Base-by-base conservation (phyloP, 164 flowering plant species). In the Saururus chinensis region DNA sequence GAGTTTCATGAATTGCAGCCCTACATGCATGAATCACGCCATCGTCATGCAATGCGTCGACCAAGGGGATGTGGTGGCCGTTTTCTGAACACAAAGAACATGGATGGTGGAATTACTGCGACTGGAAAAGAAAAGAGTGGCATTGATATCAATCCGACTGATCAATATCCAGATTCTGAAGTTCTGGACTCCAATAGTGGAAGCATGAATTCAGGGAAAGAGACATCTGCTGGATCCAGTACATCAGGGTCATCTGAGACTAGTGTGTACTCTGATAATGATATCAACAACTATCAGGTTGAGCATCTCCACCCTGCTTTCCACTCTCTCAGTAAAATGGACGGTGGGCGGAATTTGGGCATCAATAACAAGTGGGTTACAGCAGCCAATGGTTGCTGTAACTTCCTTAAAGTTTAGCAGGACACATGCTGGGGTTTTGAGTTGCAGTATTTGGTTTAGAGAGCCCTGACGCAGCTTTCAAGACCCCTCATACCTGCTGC, bases 21-120 rank as follows among this genome's bases (percentile, higher is more conserved):
- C 26, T 91, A 82, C 69, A 75, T 88, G 82, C 96, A 88, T 60
- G 81, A 82, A 52, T 91, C 97, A 19, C 93, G 97, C 53, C 96
- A 91, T 73, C 96, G 79, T 62, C 97, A 91, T 73, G 97, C 97
- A 51, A 66, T 83, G 89, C 84, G 93, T 20, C 82, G 97, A 52
- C 85, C 89, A 66, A 77, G 97, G 68, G 97, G 97, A 59, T 75
- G 79, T 25, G 97, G 97, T 5, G 97, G 97, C 21, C 88, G 97
- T 51, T 89, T 89, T 75, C 64, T 89, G 72, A 87, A 84, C 74
- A 84, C 82, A 53, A 89, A 84, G 69, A 75, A 37, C 0, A 14
- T 25, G 23, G 63, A 61, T 23, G 63, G 41, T 25, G 73, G 52
- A 63, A 74, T 74, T 26, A 76, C 53, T 14, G 74, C 61, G 64